phyloP scores from a whole-genome alignment of 164 flowering plant species.

The Santalum album region DNA sequence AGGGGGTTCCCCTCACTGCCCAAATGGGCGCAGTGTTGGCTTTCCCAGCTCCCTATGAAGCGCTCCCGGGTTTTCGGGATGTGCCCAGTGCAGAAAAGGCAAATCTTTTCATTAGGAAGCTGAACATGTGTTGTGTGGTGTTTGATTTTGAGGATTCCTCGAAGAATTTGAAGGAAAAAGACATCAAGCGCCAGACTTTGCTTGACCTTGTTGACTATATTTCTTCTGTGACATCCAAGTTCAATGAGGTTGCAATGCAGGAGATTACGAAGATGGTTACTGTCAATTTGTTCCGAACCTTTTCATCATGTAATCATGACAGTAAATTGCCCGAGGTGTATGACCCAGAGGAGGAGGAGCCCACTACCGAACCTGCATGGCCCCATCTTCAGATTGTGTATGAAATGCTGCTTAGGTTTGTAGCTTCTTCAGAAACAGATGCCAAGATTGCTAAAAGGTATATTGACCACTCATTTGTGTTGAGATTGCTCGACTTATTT shows the following conservation, averaged over 20 bases:
- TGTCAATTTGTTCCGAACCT: slow-evolving; percentile 54
- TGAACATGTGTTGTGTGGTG: slow-evolving; percentile 65
- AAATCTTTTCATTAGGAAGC: slow-evolving; percentile 51
- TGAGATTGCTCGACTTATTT: slow-evolving; percentile 67
- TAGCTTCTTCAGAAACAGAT: slow-evolving; percentile 71
- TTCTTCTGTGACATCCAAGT: slow-evolving; percentile 44
- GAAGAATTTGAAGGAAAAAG: slow-evolving; percentile 64
- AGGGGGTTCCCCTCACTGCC: slow-evolving; percentile 17
- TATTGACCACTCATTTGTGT: slow-evolving; percentile 69
- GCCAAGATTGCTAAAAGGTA: slow-evolving; percentile 78
- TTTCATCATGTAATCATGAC: slow-evolving; percentile 46
- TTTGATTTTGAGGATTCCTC: slow-evolving; percentile 67
- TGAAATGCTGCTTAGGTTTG: slow-evolving; percentile 58
- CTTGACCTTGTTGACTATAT: slow-evolving; percentile 79
- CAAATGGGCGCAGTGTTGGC: slow-evolving; percentile 22
- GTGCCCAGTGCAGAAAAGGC: slow-evolving; percentile 71
- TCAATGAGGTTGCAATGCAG: slow-evolving; percentile 71
- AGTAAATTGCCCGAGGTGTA: slow-evolving; percentile 36
- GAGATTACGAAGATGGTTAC: slow-evolving; percentile 77
- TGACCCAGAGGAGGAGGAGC: slow-evolving; percentile 74
- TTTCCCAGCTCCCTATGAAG: slow-evolving; percentile 33
- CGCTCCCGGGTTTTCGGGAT: slow-evolving; percentile 63
- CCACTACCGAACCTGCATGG: slow-evolving; percentile 68
- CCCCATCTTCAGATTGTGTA: slow-evolving; percentile 79
- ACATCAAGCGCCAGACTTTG: slow-evolving; percentile 65